Evolutionary conservation across 768 basidiomycete genomes (phyloP), one percentile per base, ranked within the genome.

Genomic region (Gloeostereum incarnatum): DNA sequence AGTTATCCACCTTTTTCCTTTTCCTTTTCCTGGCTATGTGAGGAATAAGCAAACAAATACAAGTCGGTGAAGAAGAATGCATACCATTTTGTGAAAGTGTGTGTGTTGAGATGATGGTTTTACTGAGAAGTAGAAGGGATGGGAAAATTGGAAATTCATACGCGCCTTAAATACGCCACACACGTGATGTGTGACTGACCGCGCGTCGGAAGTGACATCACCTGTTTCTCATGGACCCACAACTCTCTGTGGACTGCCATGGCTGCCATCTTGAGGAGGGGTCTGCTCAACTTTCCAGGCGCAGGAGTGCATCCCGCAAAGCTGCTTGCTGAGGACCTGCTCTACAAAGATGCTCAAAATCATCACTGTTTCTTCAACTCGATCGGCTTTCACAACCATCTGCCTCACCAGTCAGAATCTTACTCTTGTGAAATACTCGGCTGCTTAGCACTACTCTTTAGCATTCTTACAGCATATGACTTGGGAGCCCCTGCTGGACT

Each of bases 21-120:
- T 72, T 51, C 72, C 73, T 58, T 74, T 74, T 50, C 71, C 70
- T 58, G 73, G 67, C 72, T 74, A 10, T n/a, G n/a, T n/a, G n/a
- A n/a, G n/a, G n/a, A n/a, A n/a, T n/a, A n/a, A n/a, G n/a, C n/a
- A n/a, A n/a, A n/a, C n/a, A n/a, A n/a, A n/a, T n/a, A n/a, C n/a
- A n/a, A n/a, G n/a, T n/a, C n/a, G n/a, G n/a, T n/a, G n/a, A n/a
- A n/a, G n/a, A n/a, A n/a, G n/a, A n/a, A n/a, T n/a, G n/a, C n/a
- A n/a, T n/a, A n/a, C n/a, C n/a, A n/a, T n/a, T n/a, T n/a, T n/a
- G n/a, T n/a, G n/a, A n/a, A n/a, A n/a, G n/a, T n/a, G n/a, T n/a
- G n/a, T n/a, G n/a, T n/a, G n/a, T n/a, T n/a, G n/a, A n/a, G n/a
- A n/a, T n/a, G n/a, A n/a, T n/a, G n/a, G n/a, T n/a, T n/a, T n/a